Conservation (phyloP, 2,329 filamentous ascomycete genomes). For the Paraphoma chrysanthemicola region DNA sequence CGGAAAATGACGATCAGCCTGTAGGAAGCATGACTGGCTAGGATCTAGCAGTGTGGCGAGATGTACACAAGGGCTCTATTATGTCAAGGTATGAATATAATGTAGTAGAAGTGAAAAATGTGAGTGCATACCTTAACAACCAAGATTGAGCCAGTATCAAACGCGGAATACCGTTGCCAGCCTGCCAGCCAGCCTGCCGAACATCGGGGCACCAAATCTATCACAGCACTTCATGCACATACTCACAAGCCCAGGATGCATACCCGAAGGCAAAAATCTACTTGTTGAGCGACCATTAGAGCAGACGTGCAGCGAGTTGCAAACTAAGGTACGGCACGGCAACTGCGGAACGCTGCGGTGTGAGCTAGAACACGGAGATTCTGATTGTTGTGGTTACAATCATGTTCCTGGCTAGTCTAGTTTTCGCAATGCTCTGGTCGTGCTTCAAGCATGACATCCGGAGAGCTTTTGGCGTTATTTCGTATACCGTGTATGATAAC, state of each 20-base stretch:
- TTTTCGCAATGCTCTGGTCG: conserved; percentile 25
- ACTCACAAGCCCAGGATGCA: conserved; percentile 18
- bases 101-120: too few species aligned
- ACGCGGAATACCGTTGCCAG: conserved; percentile 23
- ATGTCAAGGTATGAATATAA: too few species aligned
- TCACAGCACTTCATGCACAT: conserved; percentile 20
- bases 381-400: conserved; percentile 11
- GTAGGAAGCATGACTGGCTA: too few species aligned
- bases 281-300: conserved; percentile 24
- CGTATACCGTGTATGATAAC: conserved; percentile 18
- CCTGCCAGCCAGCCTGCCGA: conserved; percentile 12
- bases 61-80: too few species aligned
- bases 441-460: conserved; percentile 24
- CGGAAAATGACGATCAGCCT: too few species aligned
- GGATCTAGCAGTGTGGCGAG: too few species aligned
- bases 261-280: conserved; percentile 15
- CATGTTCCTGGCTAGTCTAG: conserved; percentile 16
- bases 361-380: conserved; percentile 16
- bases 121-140: conserved; percentile 19
- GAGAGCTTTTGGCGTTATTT: conserved; percentile 23
- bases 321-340: conserved; percentile 7
- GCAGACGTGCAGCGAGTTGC: conserved; percentile 16
- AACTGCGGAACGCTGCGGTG: conserved; percentile 31
- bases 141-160: conserved; percentile 17
- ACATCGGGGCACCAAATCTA: conserved; percentile 15